phyloP scores from a whole-genome alignment of 148 eudicot species.

The Beta vulgaris region DNA sequence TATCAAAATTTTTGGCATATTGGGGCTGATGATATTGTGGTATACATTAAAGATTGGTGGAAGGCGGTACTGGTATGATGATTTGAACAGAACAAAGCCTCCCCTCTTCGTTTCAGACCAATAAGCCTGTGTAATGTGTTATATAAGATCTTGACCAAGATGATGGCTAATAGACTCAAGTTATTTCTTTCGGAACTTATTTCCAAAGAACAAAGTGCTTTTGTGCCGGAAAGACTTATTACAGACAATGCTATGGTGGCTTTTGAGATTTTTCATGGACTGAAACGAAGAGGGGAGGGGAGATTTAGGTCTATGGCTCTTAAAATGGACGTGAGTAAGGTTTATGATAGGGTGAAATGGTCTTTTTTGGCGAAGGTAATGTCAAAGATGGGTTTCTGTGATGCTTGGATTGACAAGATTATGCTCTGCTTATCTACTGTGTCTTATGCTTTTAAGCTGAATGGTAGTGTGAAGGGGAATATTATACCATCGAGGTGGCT shows the following conservation, averaged over 20 bases:
- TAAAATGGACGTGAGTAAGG: not conserved
- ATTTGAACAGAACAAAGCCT: no score
- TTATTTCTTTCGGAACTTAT: not conserved
- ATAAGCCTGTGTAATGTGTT: not conserved
- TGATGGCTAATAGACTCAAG: not conserved
- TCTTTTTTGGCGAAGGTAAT: not conserved
- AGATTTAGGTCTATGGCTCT: not conserved
- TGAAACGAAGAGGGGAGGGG: not conserved
- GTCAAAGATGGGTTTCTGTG: not conserved
- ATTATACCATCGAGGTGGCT: not conserved
- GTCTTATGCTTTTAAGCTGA: not conserved
- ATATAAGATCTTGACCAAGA: not conserved
- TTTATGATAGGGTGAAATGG: not conserved
- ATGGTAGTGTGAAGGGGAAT: not conserved
- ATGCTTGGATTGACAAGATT: not conserved
- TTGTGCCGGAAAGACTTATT: not conserved
- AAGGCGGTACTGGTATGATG: not conserved
- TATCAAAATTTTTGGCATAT: not conserved
- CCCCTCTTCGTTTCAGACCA: no score
- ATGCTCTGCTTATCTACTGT: not conserved
- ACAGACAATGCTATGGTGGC: not conserved
- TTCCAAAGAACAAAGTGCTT: not conserved
- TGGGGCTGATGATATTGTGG: not conserved
- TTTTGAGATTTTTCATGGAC: not conserved
- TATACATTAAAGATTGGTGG: not conserved